Conservation (phyloP, 345 rosid species). For the Heritiera littoralis region DNA sequence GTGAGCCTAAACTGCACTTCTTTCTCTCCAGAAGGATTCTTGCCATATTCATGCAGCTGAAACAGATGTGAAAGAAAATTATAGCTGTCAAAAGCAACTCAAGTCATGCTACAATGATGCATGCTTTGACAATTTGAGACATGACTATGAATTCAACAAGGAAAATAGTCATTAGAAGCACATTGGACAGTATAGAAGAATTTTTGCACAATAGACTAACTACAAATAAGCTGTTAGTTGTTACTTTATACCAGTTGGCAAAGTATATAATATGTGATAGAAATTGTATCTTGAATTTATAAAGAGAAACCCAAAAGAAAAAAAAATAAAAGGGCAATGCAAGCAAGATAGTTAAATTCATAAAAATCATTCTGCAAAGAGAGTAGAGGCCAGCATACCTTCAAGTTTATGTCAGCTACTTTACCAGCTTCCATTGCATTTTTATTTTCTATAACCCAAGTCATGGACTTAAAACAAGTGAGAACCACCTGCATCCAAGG, state of each 20-base stretch:
- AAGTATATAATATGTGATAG: background rate
- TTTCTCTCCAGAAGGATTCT: slow-evolving; percentile 53
- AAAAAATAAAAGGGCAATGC: background rate
- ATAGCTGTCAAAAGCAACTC: background rate
- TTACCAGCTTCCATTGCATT: slow-evolving; percentile 39
- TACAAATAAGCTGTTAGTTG: background rate
- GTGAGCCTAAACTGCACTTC: slow-evolving; percentile 66
- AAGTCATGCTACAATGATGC: background rate
- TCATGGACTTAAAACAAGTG: slow-evolving; percentile 68
- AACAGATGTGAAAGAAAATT: slow-evolving; percentile 21
- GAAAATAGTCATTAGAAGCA: background rate
- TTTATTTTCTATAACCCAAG: slow-evolving; percentile 64
- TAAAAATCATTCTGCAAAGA: background rate
- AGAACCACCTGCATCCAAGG: slow-evolving; percentile 53
- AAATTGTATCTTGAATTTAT: slow-evolving; percentile 7
- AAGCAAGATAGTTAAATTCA: background rate
- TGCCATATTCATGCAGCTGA: slow-evolving; percentile 61
- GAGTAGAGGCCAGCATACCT: slow-evolving; percentile 34
- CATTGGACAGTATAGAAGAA: background rate
- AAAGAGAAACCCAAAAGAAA: slow-evolving; percentile 7
- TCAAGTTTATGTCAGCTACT: slow-evolving; percentile 63
- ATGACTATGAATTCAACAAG: background rate
- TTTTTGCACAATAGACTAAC: background rate
- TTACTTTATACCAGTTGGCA: background rate
- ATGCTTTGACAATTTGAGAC: background rate